These are phyloP conservation scores for Zygosaccharomyces gambellarensis DNA, from an alignment of 805 yeast species.

Conservation along the genomic window DNA sequence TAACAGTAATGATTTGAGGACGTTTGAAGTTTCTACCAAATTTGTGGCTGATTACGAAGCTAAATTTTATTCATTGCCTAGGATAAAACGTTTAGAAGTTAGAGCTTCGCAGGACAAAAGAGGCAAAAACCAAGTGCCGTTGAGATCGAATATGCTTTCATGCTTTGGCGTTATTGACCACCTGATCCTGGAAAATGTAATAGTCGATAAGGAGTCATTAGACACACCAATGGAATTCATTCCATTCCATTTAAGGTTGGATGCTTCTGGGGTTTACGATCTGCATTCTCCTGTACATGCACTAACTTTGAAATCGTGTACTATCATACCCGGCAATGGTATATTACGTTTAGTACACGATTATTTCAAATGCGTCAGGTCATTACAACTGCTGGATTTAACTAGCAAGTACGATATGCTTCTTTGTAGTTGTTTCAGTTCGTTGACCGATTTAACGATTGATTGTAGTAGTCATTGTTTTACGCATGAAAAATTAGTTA, in stretches of 20 bases:
- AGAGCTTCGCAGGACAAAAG: constrained; percentile 17
- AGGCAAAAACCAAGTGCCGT: constrained; percentile 15
- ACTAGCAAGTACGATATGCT: constrained; percentile 45
- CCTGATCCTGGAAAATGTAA: constrained; percentile 42
- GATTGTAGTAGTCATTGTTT: constrained; percentile 49
- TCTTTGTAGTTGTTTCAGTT: constrained; percentile 43
- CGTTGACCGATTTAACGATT: constrained; percentile 38
- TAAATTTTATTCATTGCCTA: constrained; percentile 26
- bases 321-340: constrained; percentile 36
- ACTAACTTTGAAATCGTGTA: constrained; percentile 34
- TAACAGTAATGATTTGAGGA: constrained; percentile 29
- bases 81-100: constrained; percentile 28
- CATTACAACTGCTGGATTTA: constrained; percentile 38
- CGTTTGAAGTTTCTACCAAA: constrained; percentile 27
- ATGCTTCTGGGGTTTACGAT: constrained; percentile 21
- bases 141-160: constrained; percentile 42
- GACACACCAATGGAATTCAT: constrained; percentile 35
- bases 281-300: constrained; percentile 36
- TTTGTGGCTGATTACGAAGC: constrained; percentile 28
- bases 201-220: constrained; percentile 42
- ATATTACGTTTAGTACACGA: constrained; percentile 34
- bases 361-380: constrained; percentile 40
- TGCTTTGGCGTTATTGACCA: constrained; percentile 44
- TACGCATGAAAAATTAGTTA: constrained; percentile 19
- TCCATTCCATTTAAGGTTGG: constrained; percentile 26